Evolutionary conservation across 129 eudicot genomes (phyloP).

Genomic region (Sambucus nigra): DNA sequence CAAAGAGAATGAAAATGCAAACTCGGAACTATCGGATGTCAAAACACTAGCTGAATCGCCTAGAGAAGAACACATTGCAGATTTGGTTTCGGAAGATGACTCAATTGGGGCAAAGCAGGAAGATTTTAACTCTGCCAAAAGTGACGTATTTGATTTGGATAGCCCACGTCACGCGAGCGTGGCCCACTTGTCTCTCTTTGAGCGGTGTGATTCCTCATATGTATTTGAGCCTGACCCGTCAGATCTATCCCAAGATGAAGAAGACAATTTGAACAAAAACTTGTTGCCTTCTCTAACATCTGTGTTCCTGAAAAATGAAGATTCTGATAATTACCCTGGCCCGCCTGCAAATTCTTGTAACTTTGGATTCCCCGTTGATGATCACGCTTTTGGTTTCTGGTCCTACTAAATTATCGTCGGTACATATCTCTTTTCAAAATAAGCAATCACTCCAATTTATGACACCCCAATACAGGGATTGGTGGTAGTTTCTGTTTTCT

Average conservation of each 20-base stretch:
- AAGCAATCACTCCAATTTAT: slow-evolving; percentile 8
- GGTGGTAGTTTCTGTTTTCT: slow-evolving; percentile 8
- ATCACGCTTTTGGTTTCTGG: slow-evolving; percentile 63
- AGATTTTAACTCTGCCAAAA: slow-evolving; percentile 23
- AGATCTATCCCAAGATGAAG: slow-evolving; percentile 56
- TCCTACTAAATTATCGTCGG: slow-evolving; percentile 37
- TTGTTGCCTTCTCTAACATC: slow-evolving; percentile 23
- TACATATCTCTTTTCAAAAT: not conserved
- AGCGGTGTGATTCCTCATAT: slow-evolving; percentile 46
- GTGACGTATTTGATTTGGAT: slow-evolving; percentile 33
- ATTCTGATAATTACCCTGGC: slow-evolving; percentile 21
- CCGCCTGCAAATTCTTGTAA: slow-evolving; percentile 32
- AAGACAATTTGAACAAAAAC: slow-evolving; percentile 37
- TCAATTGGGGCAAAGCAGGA: slow-evolving; percentile 19
- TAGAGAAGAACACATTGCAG: slow-evolving; percentile 29
- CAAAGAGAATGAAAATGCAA: slow-evolving; percentile 35
- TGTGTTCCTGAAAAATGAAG: slow-evolving; percentile 33
- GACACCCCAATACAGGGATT: slow-evolving; percentile 1
- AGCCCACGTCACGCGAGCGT: slow-evolving; percentile 27
- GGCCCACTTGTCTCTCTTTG: slow-evolving; percentile 34
- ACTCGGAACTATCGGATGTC: slow-evolving; percentile 20
- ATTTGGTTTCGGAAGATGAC: slow-evolving; percentile 23
- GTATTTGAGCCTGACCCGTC: slow-evolving; percentile 57
- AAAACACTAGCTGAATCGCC: slow-evolving; percentile 26
- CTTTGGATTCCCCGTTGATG: slow-evolving; percentile 52